Conservation (phyloP, 805 yeast genomes). For the Pichia ethanolica region DNA sequence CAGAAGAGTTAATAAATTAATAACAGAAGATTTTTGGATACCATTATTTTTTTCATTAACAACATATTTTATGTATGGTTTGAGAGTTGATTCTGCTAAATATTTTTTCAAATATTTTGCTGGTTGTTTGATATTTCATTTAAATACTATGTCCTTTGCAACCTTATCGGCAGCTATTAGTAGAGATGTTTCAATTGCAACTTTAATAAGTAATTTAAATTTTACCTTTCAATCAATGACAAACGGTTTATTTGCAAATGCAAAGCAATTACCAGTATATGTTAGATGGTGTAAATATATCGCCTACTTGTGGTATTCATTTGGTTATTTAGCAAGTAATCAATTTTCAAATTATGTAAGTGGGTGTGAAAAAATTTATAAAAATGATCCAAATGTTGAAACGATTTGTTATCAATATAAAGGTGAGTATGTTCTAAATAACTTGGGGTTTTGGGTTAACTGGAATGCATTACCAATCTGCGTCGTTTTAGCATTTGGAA, state of each 20-base stretch:
- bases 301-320: conserved; percentile 72
- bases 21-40: conserved; percentile 63
- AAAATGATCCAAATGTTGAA: conserved; percentile 23
- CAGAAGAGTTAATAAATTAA: conserved; percentile 55
- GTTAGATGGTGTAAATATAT: conserved; percentile 79
- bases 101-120: conserved; percentile 60
- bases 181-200: conserved; percentile 54
- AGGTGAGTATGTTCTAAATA: conserved; percentile 46
- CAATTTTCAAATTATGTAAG: conserved; percentile 59
- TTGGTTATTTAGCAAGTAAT: conserved; percentile 60
- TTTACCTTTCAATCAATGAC: conserved; percentile 71
- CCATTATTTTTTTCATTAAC: conserved; percentile 52
- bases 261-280: conserved; percentile 70
- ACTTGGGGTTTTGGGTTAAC: conserved; percentile 52
- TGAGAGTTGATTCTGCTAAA: conserved; percentile 37
- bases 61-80: conserved; percentile 73
- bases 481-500: conserved; percentile 48
- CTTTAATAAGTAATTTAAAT: conserved; percentile 52
- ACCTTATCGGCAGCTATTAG: conserved; percentile 46
- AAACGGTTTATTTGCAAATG: conserved; percentile 74
- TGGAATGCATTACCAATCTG: conserved; percentile 66
- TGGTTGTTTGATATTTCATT: conserved; percentile 46
- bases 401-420: conserved; percentile 39
- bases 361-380: conserved; percentile 39
- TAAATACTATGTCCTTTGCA: conserved; percentile 50